Percentiles rank a stretch among this genome's conserved stretches.
Evolutionary conservation across 1,284 basidiomycete genomes (phyloP).

Genomic region (Ustilago hordei): DNA sequence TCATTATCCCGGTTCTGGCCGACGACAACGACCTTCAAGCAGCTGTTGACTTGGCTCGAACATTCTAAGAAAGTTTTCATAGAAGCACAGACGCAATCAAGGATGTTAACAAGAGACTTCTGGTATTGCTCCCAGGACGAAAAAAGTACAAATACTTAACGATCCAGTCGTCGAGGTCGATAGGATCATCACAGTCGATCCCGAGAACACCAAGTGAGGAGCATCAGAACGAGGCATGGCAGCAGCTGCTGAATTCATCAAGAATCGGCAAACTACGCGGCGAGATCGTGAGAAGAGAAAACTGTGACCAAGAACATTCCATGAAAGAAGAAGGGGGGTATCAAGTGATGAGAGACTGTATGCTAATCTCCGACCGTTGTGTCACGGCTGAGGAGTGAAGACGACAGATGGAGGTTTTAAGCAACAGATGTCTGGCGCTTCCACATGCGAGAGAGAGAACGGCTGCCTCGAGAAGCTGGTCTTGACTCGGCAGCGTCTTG

Average conservation of each 20-base stretch:
- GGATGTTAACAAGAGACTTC: not conserved
- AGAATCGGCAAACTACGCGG: not conserved
- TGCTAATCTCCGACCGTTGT: slow-evolving; percentile 4
- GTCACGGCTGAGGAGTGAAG: not conserved
- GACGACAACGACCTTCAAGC: not conserved
- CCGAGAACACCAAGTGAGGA: not conserved
- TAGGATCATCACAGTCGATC: not conserved
- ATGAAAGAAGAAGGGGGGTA: slow-evolving; percentile 4
- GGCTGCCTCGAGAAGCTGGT: slow-evolving; percentile 11
- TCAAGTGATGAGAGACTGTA: slow-evolving; percentile 11
- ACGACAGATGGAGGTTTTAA: not conserved
- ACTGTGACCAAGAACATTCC: slow-evolving; percentile 6
- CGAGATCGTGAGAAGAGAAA: not conserved
- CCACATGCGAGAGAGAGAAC: slow-evolving; percentile 32
- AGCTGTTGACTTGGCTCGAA: not conserved
- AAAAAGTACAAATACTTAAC: slow-evolving; percentile 13
- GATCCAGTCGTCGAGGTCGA: not conserved
- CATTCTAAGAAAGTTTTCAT: not conserved
- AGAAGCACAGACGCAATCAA: not conserved
- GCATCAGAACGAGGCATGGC: not conserved
- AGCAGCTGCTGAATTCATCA: not conserved
- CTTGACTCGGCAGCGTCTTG: slow-evolving; percentile 6
- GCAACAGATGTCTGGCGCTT: slow-evolving; percentile 7
- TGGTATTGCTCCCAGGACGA: slow-evolving; percentile 1
- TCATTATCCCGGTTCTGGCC: not conserved